phyloP scores from a whole-genome alignment of 208 protist species.

The Herpetomonas tarakana region DNA sequence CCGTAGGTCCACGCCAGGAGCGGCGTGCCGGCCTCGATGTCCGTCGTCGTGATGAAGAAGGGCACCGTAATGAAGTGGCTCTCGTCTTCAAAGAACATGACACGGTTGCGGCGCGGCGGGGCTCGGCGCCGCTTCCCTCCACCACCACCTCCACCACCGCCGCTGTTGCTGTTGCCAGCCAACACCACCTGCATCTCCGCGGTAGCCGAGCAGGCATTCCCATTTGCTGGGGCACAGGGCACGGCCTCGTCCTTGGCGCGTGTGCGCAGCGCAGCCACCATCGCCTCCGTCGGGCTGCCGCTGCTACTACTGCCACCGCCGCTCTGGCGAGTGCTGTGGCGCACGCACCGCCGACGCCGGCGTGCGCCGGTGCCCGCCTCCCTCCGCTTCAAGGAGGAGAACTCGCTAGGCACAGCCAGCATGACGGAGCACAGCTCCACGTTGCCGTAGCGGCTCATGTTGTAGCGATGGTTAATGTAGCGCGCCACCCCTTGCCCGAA shows the following conservation, averaged over 20 bases:
- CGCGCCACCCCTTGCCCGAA: slow-evolving; percentile 77
- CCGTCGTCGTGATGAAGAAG: slow-evolving; percentile 77
- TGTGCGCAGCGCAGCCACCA: background rate
- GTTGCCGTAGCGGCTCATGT: slow-evolving; percentile 78
- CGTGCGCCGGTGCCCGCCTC: slow-evolving; percentile 6
- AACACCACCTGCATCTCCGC: background rate
- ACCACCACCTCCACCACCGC: background rate
- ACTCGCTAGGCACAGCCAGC: slow-evolving; percentile 66
- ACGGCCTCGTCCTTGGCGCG: background rate
- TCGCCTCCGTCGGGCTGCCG: background rate
- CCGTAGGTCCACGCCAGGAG: slow-evolving; percentile 89
- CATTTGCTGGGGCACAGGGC: background rate
- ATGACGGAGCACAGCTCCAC: slow-evolving; percentile 83
- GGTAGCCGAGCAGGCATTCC: background rate
- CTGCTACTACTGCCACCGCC: too few species aligned
- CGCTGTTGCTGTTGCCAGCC: background rate
- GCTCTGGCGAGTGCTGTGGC: background rate
- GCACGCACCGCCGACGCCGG: background rate
- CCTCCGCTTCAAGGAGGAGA: slow-evolving; percentile 13
- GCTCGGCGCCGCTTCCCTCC: background rate
- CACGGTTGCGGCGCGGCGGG: slow-evolving; percentile 10
- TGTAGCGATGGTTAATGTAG: slow-evolving; percentile 90
- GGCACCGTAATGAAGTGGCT: slow-evolving; percentile 72
- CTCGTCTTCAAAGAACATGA: slow-evolving; percentile 52
- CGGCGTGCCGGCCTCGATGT: slow-evolving; percentile 55